Evolutionary conservation across 441 rosid species (phyloP), one percentile per base, ranked within the genome.

Genomic region (Populus hybrid): DNA sequence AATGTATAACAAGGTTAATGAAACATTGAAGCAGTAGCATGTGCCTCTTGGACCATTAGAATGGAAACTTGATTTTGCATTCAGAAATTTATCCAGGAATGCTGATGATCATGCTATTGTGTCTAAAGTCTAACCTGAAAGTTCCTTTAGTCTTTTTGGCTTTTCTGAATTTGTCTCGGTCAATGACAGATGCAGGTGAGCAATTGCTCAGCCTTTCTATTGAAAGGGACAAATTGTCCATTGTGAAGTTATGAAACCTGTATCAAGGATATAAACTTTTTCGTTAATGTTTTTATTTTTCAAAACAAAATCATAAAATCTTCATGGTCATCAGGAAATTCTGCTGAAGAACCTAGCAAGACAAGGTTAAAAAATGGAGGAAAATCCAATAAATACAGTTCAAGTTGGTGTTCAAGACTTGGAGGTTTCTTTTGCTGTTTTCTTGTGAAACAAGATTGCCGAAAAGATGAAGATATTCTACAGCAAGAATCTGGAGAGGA

Each of bases 401-500:
- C 93, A 61, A 84, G 87, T 70, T 89, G 83, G 80, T 83, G 88
- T 81, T 82, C 88, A 42, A 87, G 77, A 50, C 42, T 90, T 36
- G 89, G 89, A 66, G 79, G 88, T 54, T 81, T 94, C 81, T 79
- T 89, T 65, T 95, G 97, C 84, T 88, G 93, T 36, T 90, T 84
- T 86, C 73, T 95, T 73, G 87, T 87, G 28, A 81, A 70, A 78
- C 85, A 84, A 76, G 99, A 95, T 85, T 95, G 98, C 82, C 86
- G 97, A 79, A 87, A 81, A 64, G 95, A 91, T 81, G 89, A 80
- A 46, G 89, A 85, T 78, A 70, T 80, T 54, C 70, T 84, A 7
- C 89, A 76, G 76, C 88, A 86, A 81, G 89, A 83, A 78, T 76
- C 85, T 28, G 88, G 86, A 67, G 97, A 84, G 59, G 98, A 92